Percentiles rank a stretch among this genome's conserved stretches.
These are phyloP conservation scores for Filobasidium uniguttulatum DNA, from an alignment of 1,284 basidiomycete genomes.

Conservation along the genomic window DNA sequence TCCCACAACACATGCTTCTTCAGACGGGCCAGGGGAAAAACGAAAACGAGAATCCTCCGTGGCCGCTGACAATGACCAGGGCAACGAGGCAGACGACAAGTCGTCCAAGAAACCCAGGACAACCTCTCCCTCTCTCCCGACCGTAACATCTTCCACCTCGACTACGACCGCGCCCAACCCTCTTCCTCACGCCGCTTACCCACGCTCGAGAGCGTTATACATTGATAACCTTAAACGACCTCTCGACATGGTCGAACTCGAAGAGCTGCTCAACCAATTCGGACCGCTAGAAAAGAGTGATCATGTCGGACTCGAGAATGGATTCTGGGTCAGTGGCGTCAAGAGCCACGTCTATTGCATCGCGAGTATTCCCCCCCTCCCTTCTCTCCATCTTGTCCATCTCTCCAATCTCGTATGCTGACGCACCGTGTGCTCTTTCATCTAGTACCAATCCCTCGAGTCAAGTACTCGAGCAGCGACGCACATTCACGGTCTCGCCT, in stretches of 20 bases:
- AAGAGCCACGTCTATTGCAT: constrained; percentile 15
- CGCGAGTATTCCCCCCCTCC: constrained; percentile 1
- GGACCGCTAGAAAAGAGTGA: constrained; percentile 7
- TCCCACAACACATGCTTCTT: too few relatives aligned
- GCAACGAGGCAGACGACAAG: too few relatives aligned
- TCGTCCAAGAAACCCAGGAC: too few relatives aligned
- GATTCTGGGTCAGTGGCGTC: constrained; percentile 13
- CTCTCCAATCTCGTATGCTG: too few relatives aligned
- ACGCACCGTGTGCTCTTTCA: too few relatives aligned
- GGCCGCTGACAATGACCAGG: too few relatives aligned
- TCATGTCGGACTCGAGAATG: constrained; percentile 1
- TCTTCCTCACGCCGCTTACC: constrained; percentile 26
- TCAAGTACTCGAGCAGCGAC: constrained; percentile 8
- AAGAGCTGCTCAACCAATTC: constrained; percentile 12
- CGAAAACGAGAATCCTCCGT: too few relatives aligned
- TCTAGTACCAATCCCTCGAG: constrained; percentile 8
- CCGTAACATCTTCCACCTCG: background rate
- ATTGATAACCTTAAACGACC: constrained; percentile 35
- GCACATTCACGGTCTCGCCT: constrained; percentile 7
- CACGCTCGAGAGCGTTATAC: constrained; percentile 30
- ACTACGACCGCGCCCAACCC: constrained; percentile 6
- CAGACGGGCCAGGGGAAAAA: too few relatives aligned
- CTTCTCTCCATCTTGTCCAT: too few relatives aligned
- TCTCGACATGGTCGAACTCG: constrained; percentile 19
- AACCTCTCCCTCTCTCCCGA: background rate